Evolutionary conservation across 164 flowering plant genomes (phyloP).

Genomic region (Cinnamomum micranthum): DNA sequence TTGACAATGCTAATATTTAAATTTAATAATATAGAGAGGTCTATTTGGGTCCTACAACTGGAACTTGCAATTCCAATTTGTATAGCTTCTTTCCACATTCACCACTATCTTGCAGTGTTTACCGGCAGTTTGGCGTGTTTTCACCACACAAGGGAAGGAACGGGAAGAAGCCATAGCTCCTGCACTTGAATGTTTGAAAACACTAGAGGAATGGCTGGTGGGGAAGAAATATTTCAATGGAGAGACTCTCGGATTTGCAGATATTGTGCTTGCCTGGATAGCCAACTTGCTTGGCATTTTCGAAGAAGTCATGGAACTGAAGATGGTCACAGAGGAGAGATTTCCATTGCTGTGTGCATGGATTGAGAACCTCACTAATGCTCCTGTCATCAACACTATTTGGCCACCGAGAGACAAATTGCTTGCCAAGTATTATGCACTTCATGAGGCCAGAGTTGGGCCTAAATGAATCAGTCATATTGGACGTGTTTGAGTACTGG

Average conservation of each 20-base stretch:
- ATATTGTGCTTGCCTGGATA: neutral
- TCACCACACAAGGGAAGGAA: neutral
- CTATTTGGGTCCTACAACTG: neutral
- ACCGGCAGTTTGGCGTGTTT: neutral
- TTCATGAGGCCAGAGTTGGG: neutral
- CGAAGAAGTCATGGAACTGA: neutral
- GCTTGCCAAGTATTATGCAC: neutral
- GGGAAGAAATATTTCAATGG: constrained; percentile 2
- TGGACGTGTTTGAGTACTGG: too few species aligned
- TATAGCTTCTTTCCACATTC: too few species aligned
- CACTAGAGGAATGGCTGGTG: neutral
- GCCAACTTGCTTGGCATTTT: neutral
- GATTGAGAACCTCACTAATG: neutral
- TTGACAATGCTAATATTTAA: too few species aligned
- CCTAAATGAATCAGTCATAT: neutral
- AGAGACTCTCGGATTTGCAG: neutral
- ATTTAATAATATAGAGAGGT: too few species aligned
- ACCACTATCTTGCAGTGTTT: neutral
- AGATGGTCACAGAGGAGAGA: neutral
- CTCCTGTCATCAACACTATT: neutral
- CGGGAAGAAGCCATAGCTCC: constrained; percentile 1
- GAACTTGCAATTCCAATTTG: too few species aligned
- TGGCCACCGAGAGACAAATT: constrained; percentile 2
- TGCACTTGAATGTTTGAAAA: neutral
- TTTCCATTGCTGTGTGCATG: constrained; percentile 1